Percentiles rank a stretch among this genome's conserved stretches.
These are phyloP conservation scores for Neolentinus lepideus DNA, from an alignment of 1,284 basidiomycete genomes.

Conservation along the genomic window DNA sequence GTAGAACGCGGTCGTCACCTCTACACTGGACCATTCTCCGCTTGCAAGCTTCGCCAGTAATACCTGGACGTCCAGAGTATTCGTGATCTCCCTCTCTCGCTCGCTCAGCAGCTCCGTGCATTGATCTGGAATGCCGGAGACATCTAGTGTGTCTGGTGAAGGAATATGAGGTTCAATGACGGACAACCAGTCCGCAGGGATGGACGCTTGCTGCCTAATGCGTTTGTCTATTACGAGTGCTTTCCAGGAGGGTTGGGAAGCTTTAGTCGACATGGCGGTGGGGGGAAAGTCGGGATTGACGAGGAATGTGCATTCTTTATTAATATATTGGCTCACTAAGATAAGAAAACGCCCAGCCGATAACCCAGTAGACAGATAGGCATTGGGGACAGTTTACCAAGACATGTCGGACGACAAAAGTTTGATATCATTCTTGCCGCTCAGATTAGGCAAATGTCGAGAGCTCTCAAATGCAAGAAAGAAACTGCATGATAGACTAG, in stretches of 20 bases:
- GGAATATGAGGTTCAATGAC: constrained; percentile 24
- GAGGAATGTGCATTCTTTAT: background rate
- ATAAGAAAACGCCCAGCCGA: background rate
- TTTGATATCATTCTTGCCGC: background rate
- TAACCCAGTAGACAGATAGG: background rate
- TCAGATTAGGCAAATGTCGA: background rate
- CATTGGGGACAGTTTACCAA: background rate
- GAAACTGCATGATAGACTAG: no score
- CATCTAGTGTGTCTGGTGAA: constrained; percentile 29
- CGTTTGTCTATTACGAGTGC: constrained; percentile 32
- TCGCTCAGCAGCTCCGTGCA: constrained; percentile 35
- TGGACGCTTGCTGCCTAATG: constrained; percentile 34
- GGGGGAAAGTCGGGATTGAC: background rate
- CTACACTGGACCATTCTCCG: constrained; percentile 32
- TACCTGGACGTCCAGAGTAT: constrained; percentile 29
- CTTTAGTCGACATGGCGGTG: background rate
- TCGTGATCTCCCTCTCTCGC: constrained; percentile 44
- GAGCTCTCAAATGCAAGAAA: no score
- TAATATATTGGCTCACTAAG: background rate
- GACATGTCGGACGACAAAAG: background rate
- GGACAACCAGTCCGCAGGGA: constrained; percentile 37
- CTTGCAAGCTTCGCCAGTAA: constrained; percentile 32
- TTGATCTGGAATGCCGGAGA: constrained; percentile 31
- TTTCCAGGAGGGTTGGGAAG: constrained; percentile 27
- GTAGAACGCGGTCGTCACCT: constrained; percentile 49